Conservation (phyloP, 208 protist genomes). For the Acanthamoeba castellanii region DNA sequence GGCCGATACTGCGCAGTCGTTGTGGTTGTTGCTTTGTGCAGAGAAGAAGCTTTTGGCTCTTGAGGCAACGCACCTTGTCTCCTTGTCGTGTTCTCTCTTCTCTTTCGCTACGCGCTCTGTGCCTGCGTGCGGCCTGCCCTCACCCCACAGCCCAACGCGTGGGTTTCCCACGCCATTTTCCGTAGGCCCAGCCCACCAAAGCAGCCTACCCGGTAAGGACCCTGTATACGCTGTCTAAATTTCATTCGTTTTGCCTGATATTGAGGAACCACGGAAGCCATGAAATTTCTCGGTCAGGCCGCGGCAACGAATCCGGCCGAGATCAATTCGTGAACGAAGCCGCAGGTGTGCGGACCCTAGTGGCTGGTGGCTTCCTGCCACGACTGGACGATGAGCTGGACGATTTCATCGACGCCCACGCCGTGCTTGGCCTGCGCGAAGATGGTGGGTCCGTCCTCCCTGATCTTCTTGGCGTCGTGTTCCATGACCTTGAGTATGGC, state of each 20-base stretch:
- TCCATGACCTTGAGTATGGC: slow-evolving; percentile 32
- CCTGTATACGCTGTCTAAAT: background rate
- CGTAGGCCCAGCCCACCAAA: too few relatives aligned
- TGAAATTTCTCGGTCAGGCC: background rate
- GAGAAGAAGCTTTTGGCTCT: too few relatives aligned
- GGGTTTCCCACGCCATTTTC: too few relatives aligned
- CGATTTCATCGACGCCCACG: slow-evolving; percentile 70
- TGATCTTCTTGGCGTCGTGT: slow-evolving; percentile 68
- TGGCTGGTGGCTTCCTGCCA: slow-evolving; percentile 34
- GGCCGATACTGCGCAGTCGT: too few relatives aligned
- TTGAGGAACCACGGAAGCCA: background rate
- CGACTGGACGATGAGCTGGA: slow-evolving; percentile 38
- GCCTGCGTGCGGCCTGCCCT: too few relatives aligned
- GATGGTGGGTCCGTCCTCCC: slow-evolving; percentile 44
- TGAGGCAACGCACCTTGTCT: too few relatives aligned
- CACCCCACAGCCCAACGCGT: too few relatives aligned
- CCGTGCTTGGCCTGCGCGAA: slow-evolving; percentile 69
- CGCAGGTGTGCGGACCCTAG: background rate
- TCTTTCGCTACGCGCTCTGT: too few relatives aligned
- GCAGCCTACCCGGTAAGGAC: background rate
- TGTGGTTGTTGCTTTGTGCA: too few relatives aligned
- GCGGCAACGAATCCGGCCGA: background rate
- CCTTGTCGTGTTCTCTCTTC: too few relatives aligned
- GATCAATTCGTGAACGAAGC: too few relatives aligned
- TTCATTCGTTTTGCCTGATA: background rate